Evolutionary conservation across 306 rosid genomes (phyloP), one percentile per base, ranked within the genome.

Genomic region (Phaseolus lunatus): DNA sequence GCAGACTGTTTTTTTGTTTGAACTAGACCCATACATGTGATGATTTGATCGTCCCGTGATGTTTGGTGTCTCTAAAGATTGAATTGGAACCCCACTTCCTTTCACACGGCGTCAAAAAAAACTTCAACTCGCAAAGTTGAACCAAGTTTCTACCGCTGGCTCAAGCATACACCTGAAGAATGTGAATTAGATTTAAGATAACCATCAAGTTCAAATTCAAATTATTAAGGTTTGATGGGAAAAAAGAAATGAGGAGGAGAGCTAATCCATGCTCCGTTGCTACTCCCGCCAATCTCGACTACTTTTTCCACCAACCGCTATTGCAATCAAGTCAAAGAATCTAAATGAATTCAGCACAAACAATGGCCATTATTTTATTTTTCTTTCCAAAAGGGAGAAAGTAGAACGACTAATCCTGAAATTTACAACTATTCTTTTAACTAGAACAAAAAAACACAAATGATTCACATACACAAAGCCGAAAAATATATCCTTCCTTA

Each of bases 61-160:
- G 33, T 47, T 4, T 43, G 58, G 20, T 43, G 1, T 62, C 48
- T 35, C 16, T 4, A 23, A 71, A 39, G 56, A 56, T 73, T 33
- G 5, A 62, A 56, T 39, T 22, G 8, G 41, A 3, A 53, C 23
- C 45, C 9, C 27, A 23, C 3, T 41, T 57, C 44, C 57, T 39
- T 73, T 73, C 78, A 24, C 54, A 56, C 14, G 27, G n/a, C 41
- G n/a, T 58, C n/a, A n/a, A n/a, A n/a, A n/a, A 43, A 57, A 57
- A 37, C 66, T 14, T 53, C 20, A 29, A 29, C 41, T 7, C 9
- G 5, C n/a, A 27, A 15, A 63, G 26, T 13, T 9, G 1, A 31
- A 9, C 0, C 29, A 9, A 9, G 33, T 39, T 65, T 39, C 15
- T 39, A 39, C 47, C 12, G 3, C 16, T 16, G 1, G 7, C 19